These are phyloP conservation scores for Fusarium camptoceras DNA, from an alignment of 2,329 filamentous ascomycete species.

Conservation along the genomic window DNA sequence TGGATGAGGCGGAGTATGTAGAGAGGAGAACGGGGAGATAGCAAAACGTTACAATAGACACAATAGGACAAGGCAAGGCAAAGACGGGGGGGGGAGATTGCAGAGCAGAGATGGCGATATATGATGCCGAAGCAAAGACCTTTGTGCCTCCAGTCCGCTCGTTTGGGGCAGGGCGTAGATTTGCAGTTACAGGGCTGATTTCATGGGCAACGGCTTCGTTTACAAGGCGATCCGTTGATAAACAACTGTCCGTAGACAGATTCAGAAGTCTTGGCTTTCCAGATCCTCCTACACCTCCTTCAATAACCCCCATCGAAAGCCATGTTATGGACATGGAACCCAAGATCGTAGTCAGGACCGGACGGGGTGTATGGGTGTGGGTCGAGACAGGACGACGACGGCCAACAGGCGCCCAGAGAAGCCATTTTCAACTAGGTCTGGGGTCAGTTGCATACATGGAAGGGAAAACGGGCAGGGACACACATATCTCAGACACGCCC, in stretches of 20 bases:
- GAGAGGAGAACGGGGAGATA: conserved; percentile 32
- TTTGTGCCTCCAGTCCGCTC: conserved; percentile 40
- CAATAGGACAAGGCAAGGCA: conserved; percentile 41
- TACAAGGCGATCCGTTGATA: conserved; percentile 41
- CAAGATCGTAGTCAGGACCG: conserved; percentile 27
- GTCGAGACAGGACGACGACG: conserved; percentile 23
- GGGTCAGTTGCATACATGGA: conserved; percentile 37
- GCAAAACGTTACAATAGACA: conserved; percentile 46
- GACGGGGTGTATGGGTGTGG: conserved; percentile 36
- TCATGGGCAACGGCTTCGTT: conserved; percentile 37
- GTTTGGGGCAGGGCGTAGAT: conserved; percentile 41
- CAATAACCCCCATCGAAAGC: conserved; percentile 32
- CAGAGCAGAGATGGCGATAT: conserved; percentile 43
- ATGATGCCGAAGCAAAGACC: conserved; percentile 42
- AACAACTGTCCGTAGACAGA: conserved; percentile 38
- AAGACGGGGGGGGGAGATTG: conserved; percentile 37
- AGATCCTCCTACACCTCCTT: conserved; percentile 28
- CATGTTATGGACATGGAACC: conserved; percentile 29
- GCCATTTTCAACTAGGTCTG: conserved; percentile 30
- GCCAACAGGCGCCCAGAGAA: conserved; percentile 27
- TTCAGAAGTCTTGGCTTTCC: conserved; percentile 33
- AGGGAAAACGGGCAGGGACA: conserved; percentile 31
- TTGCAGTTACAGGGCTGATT: conserved; percentile 33
- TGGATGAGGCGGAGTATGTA: conserved; percentile 29
- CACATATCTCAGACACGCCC: conserved; percentile 31